phyloP scores from a whole-genome alignment of 2,329 filamentous ascomycete species.

The Thyridium curvatum region DNA sequence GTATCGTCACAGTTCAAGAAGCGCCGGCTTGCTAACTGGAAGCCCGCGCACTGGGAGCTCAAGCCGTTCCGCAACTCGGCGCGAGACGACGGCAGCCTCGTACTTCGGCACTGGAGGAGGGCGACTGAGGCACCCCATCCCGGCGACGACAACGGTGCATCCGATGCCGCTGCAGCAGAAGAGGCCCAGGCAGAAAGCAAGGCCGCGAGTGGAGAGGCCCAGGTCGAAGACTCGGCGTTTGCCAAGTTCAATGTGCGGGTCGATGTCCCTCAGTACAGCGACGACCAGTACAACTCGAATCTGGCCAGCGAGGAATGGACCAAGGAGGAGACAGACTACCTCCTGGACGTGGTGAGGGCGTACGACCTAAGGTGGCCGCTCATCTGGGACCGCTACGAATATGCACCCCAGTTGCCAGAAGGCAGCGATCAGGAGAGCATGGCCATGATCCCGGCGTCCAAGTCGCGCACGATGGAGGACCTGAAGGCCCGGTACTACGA shows the following conservation, averaged over 20 bases:
- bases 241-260: slow-evolving; percentile 84
- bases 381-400: slow-evolving; percentile 91
- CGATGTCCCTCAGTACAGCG: slow-evolving; percentile 72
- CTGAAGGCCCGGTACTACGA: slow-evolving; percentile 88
- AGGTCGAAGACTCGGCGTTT: slow-evolving; percentile 58
- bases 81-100: slow-evolving; percentile 58
- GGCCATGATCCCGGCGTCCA: slow-evolving; percentile 46
- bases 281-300: slow-evolving; percentile 76
- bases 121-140: slow-evolving; percentile 36
- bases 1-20: slow-evolving; percentile 51
- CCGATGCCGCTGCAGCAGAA: too few relatives aligned
- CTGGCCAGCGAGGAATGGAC: slow-evolving; percentile 76
- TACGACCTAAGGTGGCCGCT: slow-evolving; percentile 88
- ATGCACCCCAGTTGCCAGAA: slow-evolving; percentile 39
- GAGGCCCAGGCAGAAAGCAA: slow-evolving; percentile 24
- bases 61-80: slow-evolving; percentile 72
- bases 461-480: slow-evolving; percentile 72
- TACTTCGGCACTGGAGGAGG: slow-evolving; percentile 75
- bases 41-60: slow-evolving; percentile 60
- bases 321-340: slow-evolving; percentile 88
- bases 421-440: slow-evolving; percentile 41
- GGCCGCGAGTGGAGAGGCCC: slow-evolving; percentile 15
- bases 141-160: too few relatives aligned
- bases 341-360: slow-evolving; percentile 67
- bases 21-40: slow-evolving; percentile 45